Evolutionary conservation across 2,329 filamentous ascomycete species (phyloP), one percentile per base, ranked within the genome.

Genomic region (Hirsutella minnesotensis): DNA sequence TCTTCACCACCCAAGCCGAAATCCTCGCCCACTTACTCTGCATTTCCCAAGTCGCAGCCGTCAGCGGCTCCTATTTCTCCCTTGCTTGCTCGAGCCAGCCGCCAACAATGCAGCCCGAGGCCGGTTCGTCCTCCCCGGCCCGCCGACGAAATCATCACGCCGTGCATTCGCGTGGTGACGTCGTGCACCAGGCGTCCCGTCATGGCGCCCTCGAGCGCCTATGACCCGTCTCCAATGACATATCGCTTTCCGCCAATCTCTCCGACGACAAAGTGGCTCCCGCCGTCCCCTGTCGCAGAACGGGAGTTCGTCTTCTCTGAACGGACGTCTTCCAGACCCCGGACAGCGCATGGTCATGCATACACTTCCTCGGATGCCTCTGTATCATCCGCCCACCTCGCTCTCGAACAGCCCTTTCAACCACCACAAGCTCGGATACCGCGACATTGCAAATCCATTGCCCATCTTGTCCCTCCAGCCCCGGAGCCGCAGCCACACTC

Each of bases 11-110:
- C 50, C 43, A 46, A 36, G 16, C 48, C 51, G 35, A 58, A 55
- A 46, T 45, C 54, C 9, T 47, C 52, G 9, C 51, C 57, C 16
- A 61, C 58, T 3, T 68, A 68, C 46, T 67, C 67, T 1, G 57
- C 66, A 33, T 69, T 67, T 45, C 66, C 67, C 5, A 68, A 62
- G 50, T 48, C 56, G 20, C 41, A 40, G 37, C 39, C 47, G n/a
- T 38, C 40, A 9, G 38, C 38, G 16, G 30, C n/a, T 12, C 39
- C 38, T 31, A 9, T 27, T 20, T 30, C 27, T 3, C 38, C 38
- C 15, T 13, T 9, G 18, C 42, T 24, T 5, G 15, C 31, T 13
- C 31, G 22, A 22, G 4, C 19, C 19, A 19, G 19, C 18, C 27
- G 9, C 20, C 13, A 7, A 30, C 31, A 5, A 2, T 31, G 24